Percentiles rank a stretch among this genome's conserved stretches.
Conservation (phyloP, 805 yeast genomes). For the Cyberlindnera maritima region DNA sequence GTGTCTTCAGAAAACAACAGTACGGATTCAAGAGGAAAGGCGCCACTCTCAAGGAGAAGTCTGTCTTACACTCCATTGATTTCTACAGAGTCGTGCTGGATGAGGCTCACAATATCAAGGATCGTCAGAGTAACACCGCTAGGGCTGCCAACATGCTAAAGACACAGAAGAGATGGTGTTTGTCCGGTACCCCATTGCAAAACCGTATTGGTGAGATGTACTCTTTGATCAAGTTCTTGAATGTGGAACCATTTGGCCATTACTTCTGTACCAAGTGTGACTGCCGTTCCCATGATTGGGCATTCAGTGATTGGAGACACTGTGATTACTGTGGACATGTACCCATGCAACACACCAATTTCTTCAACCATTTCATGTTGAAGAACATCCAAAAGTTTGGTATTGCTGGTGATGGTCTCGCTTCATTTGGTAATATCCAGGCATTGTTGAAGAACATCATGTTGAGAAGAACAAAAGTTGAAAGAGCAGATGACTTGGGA, state of each 20-base stretch:
- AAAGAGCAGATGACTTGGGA: slow-evolving; percentile 96
- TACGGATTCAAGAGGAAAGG: slow-evolving; percentile 79
- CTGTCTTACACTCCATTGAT: slow-evolving; percentile 67
- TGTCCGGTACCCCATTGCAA: slow-evolving; percentile 95
- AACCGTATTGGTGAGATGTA: slow-evolving; percentile 96
- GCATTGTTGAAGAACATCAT: slow-evolving; percentile 72
- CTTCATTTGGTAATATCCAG: slow-evolving; percentile 76
- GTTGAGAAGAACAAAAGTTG: slow-evolving; percentile 93
- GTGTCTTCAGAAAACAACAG: slow-evolving; percentile 76
- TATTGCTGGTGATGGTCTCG: slow-evolving; percentile 74
- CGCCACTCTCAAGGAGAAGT: slow-evolving; percentile 68
- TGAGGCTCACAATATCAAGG: slow-evolving; percentile 97
- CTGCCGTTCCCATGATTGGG: slow-evolving; percentile 82
- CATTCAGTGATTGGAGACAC: slow-evolving; percentile 73
- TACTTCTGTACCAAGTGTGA: slow-evolving; percentile 94
- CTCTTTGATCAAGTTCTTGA: slow-evolving; percentile 82
- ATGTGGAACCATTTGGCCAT: slow-evolving; percentile 79
- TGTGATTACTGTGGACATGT: slow-evolving; percentile 89
- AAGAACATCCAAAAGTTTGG: slow-evolving; percentile 90
- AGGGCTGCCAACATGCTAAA: slow-evolving; percentile 78
- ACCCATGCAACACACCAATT: slow-evolving; percentile 93
- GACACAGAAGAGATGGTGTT: slow-evolving; percentile 81
- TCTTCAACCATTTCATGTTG: slow-evolving; percentile 92
- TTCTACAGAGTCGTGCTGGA: slow-evolving; percentile 88
- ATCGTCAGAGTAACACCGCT: slow-evolving; percentile 89